Percentiles rank a stretch among this genome's conserved stretches.
Evolutionary conservation across 139 green algal genomes (phyloP).

Genomic region (Zygnema cylindricum): DNA sequence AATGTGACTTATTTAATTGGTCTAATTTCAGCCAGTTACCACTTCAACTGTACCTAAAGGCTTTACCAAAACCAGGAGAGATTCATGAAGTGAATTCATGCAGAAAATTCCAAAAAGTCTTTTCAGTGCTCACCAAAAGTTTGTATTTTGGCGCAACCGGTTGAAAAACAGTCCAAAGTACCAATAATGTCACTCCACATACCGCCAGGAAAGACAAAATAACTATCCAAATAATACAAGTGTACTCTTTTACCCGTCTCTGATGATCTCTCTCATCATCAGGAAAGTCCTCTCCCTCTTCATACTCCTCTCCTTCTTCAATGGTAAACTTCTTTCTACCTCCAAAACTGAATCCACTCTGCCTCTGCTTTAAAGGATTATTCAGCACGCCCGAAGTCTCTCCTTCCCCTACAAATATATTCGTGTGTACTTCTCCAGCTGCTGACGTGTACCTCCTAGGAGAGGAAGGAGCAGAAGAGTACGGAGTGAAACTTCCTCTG

Average conservation of each 20-base stretch:
- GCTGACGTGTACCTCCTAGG: neutral
- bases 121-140: neutral
- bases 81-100: too few relatives aligned
- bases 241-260: neutral
- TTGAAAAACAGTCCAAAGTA: neutral
- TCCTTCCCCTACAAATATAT: neutral
- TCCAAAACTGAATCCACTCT: neutral
- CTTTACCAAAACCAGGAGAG: too few relatives aligned
- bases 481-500: neutral
- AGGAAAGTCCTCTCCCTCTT: neutral
- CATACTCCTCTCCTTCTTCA: neutral
- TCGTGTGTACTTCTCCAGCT: neutral
- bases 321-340: neutral
- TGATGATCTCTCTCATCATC: neutral
- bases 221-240: neutral
- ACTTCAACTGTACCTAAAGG: too few relatives aligned
- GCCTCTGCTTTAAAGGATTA: neutral
- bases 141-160: neutral
- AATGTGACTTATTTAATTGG: too few relatives aligned
- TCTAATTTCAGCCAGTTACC: too few relatives aligned
- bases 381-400: neutral
- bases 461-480: neutral
- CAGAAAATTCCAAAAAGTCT: too few relatives aligned
- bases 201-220: neutral
- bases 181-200: neutral